Base-by-base conservation (phyloP, 768 basidiomycete species). In the Leccinellum luteum region DNA sequence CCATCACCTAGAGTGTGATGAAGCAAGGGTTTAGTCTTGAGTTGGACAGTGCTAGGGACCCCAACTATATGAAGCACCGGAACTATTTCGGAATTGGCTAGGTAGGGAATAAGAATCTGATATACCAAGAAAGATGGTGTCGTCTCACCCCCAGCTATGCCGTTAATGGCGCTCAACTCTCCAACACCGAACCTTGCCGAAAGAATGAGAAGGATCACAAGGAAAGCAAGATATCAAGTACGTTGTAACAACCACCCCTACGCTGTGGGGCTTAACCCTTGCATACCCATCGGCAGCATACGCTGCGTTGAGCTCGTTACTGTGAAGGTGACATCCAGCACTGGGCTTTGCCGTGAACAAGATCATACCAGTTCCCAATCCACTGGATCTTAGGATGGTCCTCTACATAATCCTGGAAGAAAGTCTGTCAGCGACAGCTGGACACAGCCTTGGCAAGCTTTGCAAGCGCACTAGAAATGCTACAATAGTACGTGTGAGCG, bases 271-370 rank as follows among this genome's bases (percentile, higher is more conserved):
- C 62, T 93, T 95, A 52, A 94, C 85, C 56, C 95, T 83, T 19
- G 94, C 92, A 71, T 96, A 96, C 12, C 94, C 94, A 66, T 95
- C 94, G 0, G 92, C 92, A 15, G 94, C 94, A 71, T 97, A 97
- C 0, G 91, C 80, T 0, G 92, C 89, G 61, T 94, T 92, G 48
- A 94, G 78, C 68, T 94, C 89, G 59, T 92, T 92, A 62, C 90
- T 90, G 57, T 15, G 27, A 48, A 6, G n/a, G 15, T 41, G 41
- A 10, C 3, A 30, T 70, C 32, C 66, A 43, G n/a, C 4, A 23
- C 7, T 9, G 34, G 0, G 9, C 3, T 3, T 23, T 4, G 1
- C 17, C n/a, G 12, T 3, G 53, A 8, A 14, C 10, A 27, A 45
- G 10, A 0, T 54, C 75, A 6, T 70, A 87, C 88, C 89, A 90